phyloP scores from a whole-genome alignment of 2,329 filamentous ascomycete species.

The Fusarium sp. region DNA sequence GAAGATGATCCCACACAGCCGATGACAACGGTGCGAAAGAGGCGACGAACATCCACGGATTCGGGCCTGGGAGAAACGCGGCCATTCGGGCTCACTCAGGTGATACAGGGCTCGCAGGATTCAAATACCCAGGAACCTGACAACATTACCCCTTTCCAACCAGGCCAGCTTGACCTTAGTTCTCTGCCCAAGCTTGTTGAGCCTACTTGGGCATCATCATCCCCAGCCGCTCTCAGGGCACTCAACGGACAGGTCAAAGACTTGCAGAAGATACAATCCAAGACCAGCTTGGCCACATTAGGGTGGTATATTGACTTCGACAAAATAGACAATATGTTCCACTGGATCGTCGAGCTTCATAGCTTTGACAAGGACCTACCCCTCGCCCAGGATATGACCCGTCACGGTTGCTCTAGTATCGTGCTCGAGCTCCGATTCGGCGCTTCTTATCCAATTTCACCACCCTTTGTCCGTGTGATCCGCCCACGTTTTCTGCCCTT shows the following conservation, averaged over 20 bases:
- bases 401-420: slow-evolving; percentile 73
- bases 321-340: slow-evolving; percentile 82
- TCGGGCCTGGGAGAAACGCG: slow-evolving; percentile 38
- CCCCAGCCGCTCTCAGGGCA: slow-evolving; percentile 45
- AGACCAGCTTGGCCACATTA: slow-evolving; percentile 73
- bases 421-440: slow-evolving; percentile 88
- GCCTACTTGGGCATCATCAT: slow-evolving; percentile 52
- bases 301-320: slow-evolving; percentile 86
- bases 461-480: slow-evolving; percentile 88
- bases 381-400: slow-evolving; percentile 82
- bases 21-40: slow-evolving; percentile 35
- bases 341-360: slow-evolving; percentile 93
- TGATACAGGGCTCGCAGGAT: not conserved
- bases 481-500: slow-evolving; percentile 85
- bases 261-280: slow-evolving; percentile 75
- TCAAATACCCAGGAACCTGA: slow-evolving; percentile 17
- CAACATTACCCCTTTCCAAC: slow-evolving; percentile 67
- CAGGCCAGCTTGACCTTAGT: slow-evolving; percentile 74
- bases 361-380: slow-evolving; percentile 80
- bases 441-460: slow-evolving; percentile 80
- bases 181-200: slow-evolving; percentile 73
- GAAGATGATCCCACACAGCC: slow-evolving; percentile 11
- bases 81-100: slow-evolving; percentile 32
- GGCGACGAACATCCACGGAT: slow-evolving; percentile 40
- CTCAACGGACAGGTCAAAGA: slow-evolving; percentile 69